phyloP scores from a whole-genome alignment of 495 filamentous ascomycete genomes.

The Alectoria sarmentosa region DNA sequence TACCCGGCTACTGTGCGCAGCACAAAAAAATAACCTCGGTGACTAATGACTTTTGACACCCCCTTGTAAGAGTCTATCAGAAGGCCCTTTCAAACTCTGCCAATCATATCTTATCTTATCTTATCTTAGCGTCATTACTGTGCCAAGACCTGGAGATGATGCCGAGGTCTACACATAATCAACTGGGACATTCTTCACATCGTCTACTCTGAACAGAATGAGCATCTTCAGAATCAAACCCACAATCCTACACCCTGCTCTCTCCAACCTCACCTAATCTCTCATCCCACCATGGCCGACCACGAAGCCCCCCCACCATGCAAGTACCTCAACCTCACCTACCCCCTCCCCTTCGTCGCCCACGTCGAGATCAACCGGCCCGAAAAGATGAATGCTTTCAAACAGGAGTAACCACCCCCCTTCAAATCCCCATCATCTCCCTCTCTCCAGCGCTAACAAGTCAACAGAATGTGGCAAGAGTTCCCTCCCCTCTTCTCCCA shows the following conservation, averaged over 20 bases:
- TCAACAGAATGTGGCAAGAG: slow-evolving; percentile 77
- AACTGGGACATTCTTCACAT: too few species aligned
- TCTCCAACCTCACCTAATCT: neutral
- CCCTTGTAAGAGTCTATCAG: too few species aligned
- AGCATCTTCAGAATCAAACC: too few species aligned
- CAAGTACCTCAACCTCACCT: slow-evolving; percentile 71
- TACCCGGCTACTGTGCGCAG: too few species aligned
- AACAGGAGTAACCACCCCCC: slow-evolving; percentile 65
- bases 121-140: neutral
- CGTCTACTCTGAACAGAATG: too few species aligned
- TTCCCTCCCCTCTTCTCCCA: slow-evolving; percentile 62
- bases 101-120: slow-evolving; percentile 1
- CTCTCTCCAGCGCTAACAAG: slow-evolving; percentile 1
- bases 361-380: slow-evolving; percentile 93
- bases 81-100: too few species aligned
- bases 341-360: slow-evolving; percentile 65
- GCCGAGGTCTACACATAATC: neutral
- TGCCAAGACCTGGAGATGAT: neutral
- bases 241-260: neutral
- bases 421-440: too few species aligned
- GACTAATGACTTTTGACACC: too few species aligned
- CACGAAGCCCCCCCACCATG: slow-evolving; percentile 30
- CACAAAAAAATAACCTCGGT: too few species aligned
- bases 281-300: neutral
- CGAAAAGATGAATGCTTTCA: slow-evolving; percentile 84